Evolutionary conservation across 768 basidiomycete species (phyloP), one percentile per base, ranked within the genome.

Genomic region (Pisolithus tinctorius): DNA sequence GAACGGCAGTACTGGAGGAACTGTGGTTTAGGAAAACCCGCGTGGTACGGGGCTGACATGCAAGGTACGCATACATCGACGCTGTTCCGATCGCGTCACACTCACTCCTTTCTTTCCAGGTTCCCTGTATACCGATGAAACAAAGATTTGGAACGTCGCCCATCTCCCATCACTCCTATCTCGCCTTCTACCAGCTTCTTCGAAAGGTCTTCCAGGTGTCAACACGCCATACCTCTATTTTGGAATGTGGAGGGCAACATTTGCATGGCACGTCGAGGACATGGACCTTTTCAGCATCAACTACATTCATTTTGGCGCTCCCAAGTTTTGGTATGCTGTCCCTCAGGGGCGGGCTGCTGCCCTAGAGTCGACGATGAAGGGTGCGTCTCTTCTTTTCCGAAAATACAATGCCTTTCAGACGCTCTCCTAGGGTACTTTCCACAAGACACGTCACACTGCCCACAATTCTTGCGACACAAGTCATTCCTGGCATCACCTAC

Each of bases 211-310:
- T 26, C 94, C 95, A 1, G 96, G 96, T 8, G 96, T 99, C 45
- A 98, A 98, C 63, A 86, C 93, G 3, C 95, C 95, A 0, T 98
- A 98, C 65, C 79, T 98, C 2, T 98, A 98, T 69, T 98, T 94
- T 65, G 96, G 96, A 56, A 98, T 97, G 94, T 99, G 96, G 96
- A 78, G 93, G 47, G 95, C 95, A 23, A 93, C 93, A 0, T 98
- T 98, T 69, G 91, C 93, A 0, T 99, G 96, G 95, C 96, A 99
- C 60, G 96, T 99, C 45, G 96, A 99, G 68, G 96, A 99, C 68
- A 96, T 97, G 90, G 96, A 99, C 63, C 77, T 99, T 1, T 97
- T 95, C 70, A 94, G 92, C 51, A 98, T 99, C 72, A 99, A 99
- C 64, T 98, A 93, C 65, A 91, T 99, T 50, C 96, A 99, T 67